Evolutionary conservation across 2,329 filamentous ascomycete genomes (phyloP), one percentile per base, ranked within the genome.

Genomic region (Xylariomycetidae sp.): DNA sequence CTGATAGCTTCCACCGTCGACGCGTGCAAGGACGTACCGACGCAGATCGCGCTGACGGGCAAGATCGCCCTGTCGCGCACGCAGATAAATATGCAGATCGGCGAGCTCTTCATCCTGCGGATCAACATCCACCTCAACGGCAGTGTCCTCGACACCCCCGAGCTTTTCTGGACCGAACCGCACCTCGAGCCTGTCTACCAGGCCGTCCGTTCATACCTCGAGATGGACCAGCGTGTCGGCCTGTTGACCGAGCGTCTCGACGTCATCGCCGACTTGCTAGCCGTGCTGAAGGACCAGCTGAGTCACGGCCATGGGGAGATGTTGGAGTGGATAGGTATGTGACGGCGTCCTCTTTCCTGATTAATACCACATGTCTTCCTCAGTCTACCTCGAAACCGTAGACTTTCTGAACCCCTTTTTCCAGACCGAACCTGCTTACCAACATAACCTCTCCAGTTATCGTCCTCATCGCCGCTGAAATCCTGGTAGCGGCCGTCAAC

Each of bases 11-110:
- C 88, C 34, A 97, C 90, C 3, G 94, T 98, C 50, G 85, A 94
- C 46, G 82, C 84, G 1, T 96, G 89, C 52, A 94, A 94, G 57
- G 87, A 94, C 38, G 85, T 98, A 4, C 92, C 92, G 0, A 82
- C 86, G 7, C 86, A 95, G 59, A 95, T 98, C 49, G 90, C 92
- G 3, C 69, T 85, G 45, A 96, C 90, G 0, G 92, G 92, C 44
- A 92, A 89, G 54, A 92, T 98, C 54, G 82, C 86, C 35, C 77
- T 98, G 38, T 88, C 82, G 38, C 80, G 90, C 27, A 80, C 80
- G 38, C 81, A 97, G 58, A 96, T 98, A 70, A 97, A 97, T 69
- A 97, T 97, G 89, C 89, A 97, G 63, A 96, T 98, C 41, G 92
- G 92, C 58, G 89, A 98, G 66, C 77, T 98, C 34, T 98, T 98